A percentile compares a stretch with the other conserved stretches of the same genome.
These are phyloP conservation scores for Ploettnerulaceae sp. DNA, from an alignment of 2,329 filamentous ascomycete genomes.

Conservation along the genomic window DNA sequence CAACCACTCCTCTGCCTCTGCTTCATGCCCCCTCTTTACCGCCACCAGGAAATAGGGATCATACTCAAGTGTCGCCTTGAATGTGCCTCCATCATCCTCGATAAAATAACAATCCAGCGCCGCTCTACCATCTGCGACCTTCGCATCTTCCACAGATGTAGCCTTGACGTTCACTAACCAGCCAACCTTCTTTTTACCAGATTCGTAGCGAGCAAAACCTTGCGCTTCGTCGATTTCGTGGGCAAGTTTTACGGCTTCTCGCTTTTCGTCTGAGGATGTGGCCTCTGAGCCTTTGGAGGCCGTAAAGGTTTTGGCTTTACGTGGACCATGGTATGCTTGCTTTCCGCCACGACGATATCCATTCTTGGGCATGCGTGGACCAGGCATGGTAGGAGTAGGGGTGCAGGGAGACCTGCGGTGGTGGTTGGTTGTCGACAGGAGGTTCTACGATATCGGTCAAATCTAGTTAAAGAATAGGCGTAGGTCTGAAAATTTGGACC, in stretches of 20 bases:
- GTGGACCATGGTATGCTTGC: constrained; percentile 63
- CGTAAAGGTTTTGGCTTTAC: constrained; percentile 71
- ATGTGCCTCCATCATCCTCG: constrained; percentile 74
- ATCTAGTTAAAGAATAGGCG: constrained; percentile 30
- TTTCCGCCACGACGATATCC: constrained; percentile 65
- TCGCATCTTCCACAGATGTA: constrained; percentile 79
- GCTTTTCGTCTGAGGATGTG: constrained; percentile 88
- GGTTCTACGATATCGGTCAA: constrained; percentile 15
- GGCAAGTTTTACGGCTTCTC: constrained; percentile 77
- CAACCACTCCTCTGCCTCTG: constrained; percentile 94
- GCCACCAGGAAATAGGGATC: constrained; percentile 95
- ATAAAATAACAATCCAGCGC: constrained; percentile 98
- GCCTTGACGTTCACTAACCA: constrained; percentile 97
- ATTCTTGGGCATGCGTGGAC: constrained; percentile 57
- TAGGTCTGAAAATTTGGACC: background rate
- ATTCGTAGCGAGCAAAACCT: constrained; percentile 89
- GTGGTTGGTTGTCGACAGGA: constrained; percentile 12
- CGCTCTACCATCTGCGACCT: constrained; percentile 75
- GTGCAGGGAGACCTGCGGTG: constrained; percentile 12
- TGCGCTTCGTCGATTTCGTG: constrained; percentile 91
- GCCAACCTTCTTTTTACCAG: constrained; percentile 73
- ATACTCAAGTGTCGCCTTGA: constrained; percentile 95
- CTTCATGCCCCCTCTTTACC: constrained; percentile 79
- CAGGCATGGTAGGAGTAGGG: constrained; percentile 44
- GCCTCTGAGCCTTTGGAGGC: constrained; percentile 73